Evolutionary conservation across 2,329 filamentous ascomycete species (phyloP).

Genomic region (Apiospora aurea): DNA sequence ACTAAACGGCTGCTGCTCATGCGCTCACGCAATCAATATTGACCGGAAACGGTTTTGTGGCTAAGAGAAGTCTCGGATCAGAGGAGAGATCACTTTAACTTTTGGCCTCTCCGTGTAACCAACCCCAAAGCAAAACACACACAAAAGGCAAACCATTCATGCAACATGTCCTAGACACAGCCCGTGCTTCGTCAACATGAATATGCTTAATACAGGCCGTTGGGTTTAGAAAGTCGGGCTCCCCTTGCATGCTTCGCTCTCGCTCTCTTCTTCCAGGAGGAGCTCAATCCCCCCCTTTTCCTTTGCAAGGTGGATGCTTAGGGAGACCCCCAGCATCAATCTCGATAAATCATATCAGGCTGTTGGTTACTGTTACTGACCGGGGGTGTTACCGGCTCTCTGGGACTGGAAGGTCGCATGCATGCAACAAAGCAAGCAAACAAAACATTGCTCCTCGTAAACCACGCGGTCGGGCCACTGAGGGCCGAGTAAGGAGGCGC

Average conservation of each 20-base stretch:
- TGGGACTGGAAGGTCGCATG: neutral
- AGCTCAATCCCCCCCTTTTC: neutral
- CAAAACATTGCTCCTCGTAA: neutral
- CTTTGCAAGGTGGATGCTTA: neutral
- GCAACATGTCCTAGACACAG: neutral
- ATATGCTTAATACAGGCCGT: conserved; percentile 1
- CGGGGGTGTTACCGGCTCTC: neutral
- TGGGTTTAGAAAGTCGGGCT: neutral
- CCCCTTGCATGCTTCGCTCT: neutral
- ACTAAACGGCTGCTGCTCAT: neutral
- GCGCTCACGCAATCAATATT: neutral
- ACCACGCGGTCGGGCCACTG: neutral
- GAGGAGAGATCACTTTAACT: neutral
- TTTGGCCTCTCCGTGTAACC: neutral
- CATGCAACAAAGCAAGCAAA: neutral
- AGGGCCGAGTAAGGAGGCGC: neutral
- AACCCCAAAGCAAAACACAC: neutral
- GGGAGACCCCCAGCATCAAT: neutral
- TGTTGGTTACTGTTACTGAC: neutral
- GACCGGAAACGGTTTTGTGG: neutral
- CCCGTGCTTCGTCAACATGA: neutral
- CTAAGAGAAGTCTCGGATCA: neutral
- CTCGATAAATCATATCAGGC: neutral
- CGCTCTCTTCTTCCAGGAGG: neutral
- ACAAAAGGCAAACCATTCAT: neutral